Base-by-base conservation (phyloP, 1,139 yeast species). In the Hemisphaericaspora lyxosophila region DNA sequence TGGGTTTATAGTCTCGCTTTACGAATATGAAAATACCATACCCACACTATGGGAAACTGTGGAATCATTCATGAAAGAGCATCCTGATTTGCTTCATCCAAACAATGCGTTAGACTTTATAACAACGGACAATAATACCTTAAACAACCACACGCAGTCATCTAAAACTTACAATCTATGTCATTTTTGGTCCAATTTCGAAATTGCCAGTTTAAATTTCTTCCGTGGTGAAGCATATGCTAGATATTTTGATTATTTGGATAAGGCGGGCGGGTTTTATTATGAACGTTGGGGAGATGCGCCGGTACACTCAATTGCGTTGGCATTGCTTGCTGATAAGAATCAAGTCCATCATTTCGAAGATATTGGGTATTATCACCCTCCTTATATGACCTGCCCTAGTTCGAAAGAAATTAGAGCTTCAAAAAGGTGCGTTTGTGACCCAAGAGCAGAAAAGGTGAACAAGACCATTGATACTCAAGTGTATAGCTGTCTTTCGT, bases 201-300 rank as follows among this genome's bases (percentile, higher is more conserved):
- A 90, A 59, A 83, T 89, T 45, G 97, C 82, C 0, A 81, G 81
- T 55, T 69, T 90, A 47, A 76, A 86, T 51, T 87, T 89, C 59
- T 89, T 84, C 65, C 68, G 96, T 44, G 74, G 89, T 36, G 75
- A 83, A 37, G 78, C 70, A 14, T 90, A 90, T 59, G 60, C 73
- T 25, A 73, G 70, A n/a, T 89, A 66, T 57, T 89, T 90, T 55
- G 71, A 85, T 14, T 73, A 70, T 57, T 66, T 90, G 39, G 94
- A 88, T 54, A 46, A 67, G 33, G 62, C 80, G 0, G 96, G 95
- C 2, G 97, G 96, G 0, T 89, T 90, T 53, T 85, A 85, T 58
- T 88, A 88, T 55, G 94, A 85, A 60, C 69, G 98, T 48, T 92
- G 97, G 98, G 98, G 98, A 4, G 98, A 92, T 64, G 97, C 97